Base-by-base conservation (phyloP, 2,329 filamentous ascomycete genomes). In the Ophiostoma populinum region DNA sequence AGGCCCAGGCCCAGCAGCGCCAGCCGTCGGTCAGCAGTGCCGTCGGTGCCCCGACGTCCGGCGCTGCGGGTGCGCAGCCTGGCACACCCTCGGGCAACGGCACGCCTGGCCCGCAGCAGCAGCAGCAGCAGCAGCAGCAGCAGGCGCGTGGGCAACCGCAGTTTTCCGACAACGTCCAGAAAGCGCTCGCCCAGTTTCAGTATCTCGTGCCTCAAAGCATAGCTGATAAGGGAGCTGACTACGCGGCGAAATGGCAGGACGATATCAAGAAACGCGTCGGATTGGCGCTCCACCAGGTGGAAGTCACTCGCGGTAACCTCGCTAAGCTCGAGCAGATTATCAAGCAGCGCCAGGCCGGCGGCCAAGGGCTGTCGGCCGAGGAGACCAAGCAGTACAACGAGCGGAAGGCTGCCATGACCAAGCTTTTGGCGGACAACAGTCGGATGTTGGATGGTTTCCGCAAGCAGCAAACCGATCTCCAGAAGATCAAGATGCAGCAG, bases 211-310 rank as follows among this genome's bases (percentile, higher is more conserved):
- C 63, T 1, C 45, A 55, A 1, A 49, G 54, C n/a, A 35, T 66
- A 0, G 46, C 51, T 0, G 57, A 62, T 12, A 62, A 61, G 39
- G 52, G 56, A 3, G 52, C 55, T 0, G 57, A 63, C n/a, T 53
- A 57, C 5, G 54, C 55, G 2, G 42, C 48, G 0, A 64, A 65
- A 41, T 70, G 63, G 62, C 47, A 62, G 2, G 53, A 59, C 7
- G 60, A 67, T 2, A 52, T 59, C 21, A 66, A 60, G 44, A 50
- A 55, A 0, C 57, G 56, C 36, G 68, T 70, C 39, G 52, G 55
- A 0, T 53, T 60, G 25, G 65, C 62, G 0, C 47, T 72, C 6
- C 51, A 61, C 42, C 55, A 58, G 2, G 68, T 71, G 55, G 66
- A 70, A 24, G 52, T 43, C 8, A 52, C 55, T 3, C 57, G 60